Conservation (phyloP, 129 eudicot genomes). For the Heracleum sosnowskyi region DNA sequence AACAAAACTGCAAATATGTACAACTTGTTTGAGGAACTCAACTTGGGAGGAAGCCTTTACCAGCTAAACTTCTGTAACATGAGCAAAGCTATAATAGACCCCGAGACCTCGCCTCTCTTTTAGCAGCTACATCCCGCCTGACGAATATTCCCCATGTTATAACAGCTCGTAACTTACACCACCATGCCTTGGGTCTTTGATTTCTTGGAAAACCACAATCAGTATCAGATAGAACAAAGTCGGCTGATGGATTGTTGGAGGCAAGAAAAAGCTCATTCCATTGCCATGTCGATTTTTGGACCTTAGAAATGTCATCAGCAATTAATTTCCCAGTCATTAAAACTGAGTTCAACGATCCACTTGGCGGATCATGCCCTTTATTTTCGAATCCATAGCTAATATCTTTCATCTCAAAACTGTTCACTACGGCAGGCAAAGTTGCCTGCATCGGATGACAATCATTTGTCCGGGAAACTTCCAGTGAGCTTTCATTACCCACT, state of each 20-base stretch:
- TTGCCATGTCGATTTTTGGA: constrained; percentile 17
- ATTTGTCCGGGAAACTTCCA: constrained; percentile 15
- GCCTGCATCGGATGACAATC: constrained; percentile 14
- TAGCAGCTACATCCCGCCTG: constrained; percentile 29
- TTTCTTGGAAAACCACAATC: constrained; percentile 15
- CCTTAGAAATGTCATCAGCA: constrained; percentile 17
- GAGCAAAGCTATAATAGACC: not conserved
- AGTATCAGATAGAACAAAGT: constrained; percentile 6
- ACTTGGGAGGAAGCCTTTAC: not conserved
- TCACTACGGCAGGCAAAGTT: constrained; percentile 10
- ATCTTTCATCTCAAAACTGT: constrained; percentile 17
- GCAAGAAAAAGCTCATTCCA: constrained; percentile 17
- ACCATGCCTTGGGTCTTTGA: constrained; percentile 24
- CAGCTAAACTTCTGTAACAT: not conserved
- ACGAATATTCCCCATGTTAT: constrained; percentile 30
- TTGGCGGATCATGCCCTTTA: constrained; percentile 6
- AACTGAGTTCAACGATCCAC: constrained; percentile 12
- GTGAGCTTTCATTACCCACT: constrained; percentile 5
- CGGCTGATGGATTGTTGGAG: constrained; percentile 15
- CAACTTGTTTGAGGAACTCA: not conserved
- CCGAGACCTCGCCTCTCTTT: constrained; percentile 6
- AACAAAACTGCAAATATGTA: not conserved
- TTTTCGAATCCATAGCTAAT: not conserved
- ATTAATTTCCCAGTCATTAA: constrained; percentile 11
- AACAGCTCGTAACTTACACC: constrained; percentile 41